Evolutionary conservation across 495 filamentous ascomycete species (phyloP).

Genomic region (Usnea hakonensis): DNA sequence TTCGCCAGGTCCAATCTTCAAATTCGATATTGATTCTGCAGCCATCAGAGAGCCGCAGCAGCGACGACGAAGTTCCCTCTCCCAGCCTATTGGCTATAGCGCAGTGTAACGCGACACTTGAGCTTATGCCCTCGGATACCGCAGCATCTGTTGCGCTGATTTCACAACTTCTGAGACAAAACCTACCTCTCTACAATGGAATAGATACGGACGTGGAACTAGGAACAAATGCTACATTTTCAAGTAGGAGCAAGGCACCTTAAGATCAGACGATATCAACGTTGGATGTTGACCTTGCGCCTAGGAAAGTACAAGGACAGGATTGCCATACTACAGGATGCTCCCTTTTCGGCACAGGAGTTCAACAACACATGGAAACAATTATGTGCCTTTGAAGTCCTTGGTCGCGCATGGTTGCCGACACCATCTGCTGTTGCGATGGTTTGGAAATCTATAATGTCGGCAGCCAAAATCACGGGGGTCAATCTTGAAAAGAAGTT

Average conservation of each 20-base stretch:
- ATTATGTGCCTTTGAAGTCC: constrained; percentile 42
- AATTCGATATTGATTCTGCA: constrained; percentile 71
- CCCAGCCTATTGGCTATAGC: constrained; percentile 52
- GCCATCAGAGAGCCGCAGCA: constrained; percentile 36
- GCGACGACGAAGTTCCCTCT: constrained; percentile 27
- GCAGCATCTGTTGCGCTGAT: constrained; percentile 29
- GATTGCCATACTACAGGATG: constrained; percentile 33
- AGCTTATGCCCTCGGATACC: constrained; percentile 39
- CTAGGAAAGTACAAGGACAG: constrained; percentile 16
- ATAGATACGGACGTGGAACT: constrained; percentile 19
- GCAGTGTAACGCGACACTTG: constrained; percentile 66
- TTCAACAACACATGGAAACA: constrained; percentile 43
- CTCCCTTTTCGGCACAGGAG: constrained; percentile 39
- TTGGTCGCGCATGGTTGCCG: constrained; percentile 34
- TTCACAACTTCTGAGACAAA: constrained; percentile 28
- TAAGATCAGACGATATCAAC: background rate
- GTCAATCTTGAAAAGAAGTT: constrained; percentile 35
- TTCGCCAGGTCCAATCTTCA: constrained; percentile 86
- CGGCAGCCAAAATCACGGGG: constrained; percentile 38
- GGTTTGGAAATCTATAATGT: constrained; percentile 42
- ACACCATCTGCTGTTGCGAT: constrained; percentile 34
- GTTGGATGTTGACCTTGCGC: background rate
- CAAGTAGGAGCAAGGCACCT: background rate
- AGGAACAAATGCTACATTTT: constrained; percentile 18
- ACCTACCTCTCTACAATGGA: constrained; percentile 31